Evolutionary conservation across 1,284 basidiomycete species (phyloP).

Genomic region (Filobasidium uniguttulatum): DNA sequence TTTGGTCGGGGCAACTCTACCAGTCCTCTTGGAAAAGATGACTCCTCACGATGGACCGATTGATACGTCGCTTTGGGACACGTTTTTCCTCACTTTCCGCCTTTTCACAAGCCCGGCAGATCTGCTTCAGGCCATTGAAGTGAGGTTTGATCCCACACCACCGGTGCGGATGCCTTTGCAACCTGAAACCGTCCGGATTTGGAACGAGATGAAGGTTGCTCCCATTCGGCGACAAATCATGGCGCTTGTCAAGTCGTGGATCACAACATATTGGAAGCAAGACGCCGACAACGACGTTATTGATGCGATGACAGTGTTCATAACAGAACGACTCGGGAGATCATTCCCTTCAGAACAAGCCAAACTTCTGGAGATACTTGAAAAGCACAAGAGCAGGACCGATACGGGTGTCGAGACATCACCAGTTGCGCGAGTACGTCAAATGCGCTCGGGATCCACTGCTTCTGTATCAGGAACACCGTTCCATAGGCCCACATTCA

Average conservation of each 20-base stretch:
- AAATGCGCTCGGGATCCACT: conserved; percentile 4
- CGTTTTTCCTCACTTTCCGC: conserved; percentile 95
- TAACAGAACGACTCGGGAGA: conserved; percentile 23
- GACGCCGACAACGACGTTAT: conserved; percentile 43
- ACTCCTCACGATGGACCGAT: conserved; percentile 80
- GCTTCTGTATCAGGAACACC: conserved; percentile 20
- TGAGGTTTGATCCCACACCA: conserved; percentile 61
- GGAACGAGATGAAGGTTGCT: conserved; percentile 72
- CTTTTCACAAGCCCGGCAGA: conserved; percentile 69
- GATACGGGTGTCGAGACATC: too few relatives aligned
- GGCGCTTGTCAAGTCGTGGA: conserved; percentile 85
- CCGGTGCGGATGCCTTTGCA: conserved; percentile 25
- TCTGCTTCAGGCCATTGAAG: conserved; percentile 60
- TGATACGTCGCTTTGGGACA: conserved; percentile 66
- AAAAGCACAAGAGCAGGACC: conserved; percentile 10
- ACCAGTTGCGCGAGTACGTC: conserved; percentile 11
- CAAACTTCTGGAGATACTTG: conserved; percentile 25
- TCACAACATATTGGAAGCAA: conserved; percentile 76
- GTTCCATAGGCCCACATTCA: conserved; percentile 34
- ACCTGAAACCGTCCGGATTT: conserved; percentile 50
- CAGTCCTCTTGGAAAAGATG: conserved; percentile 83
- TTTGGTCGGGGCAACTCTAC: conserved; percentile 78
- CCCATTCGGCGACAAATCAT: conserved; percentile 79
- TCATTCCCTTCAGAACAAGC: conserved; percentile 31
- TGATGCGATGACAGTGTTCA: conserved; percentile 35